Conservation (phyloP, 164 flowering plant genomes). For the Liriodendron chinense region DNA sequence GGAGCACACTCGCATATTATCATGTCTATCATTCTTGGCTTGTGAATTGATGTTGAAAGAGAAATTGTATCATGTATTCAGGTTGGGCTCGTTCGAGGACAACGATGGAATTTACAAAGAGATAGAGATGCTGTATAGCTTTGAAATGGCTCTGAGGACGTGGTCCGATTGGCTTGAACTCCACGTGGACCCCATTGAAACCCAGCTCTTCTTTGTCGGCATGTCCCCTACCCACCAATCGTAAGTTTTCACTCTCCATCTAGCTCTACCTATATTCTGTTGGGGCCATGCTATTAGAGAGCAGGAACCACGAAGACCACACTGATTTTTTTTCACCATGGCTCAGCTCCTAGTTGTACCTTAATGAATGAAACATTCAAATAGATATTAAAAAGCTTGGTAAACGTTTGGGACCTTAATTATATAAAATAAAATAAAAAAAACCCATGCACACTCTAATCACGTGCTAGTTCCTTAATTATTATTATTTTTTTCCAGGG, state of each 20-base stretch:
- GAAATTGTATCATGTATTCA: slow-evolving; percentile 3
- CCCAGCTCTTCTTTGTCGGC: slow-evolving; percentile 55
- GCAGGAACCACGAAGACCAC: no score
- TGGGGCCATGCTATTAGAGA: no score
- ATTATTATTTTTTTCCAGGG: slow-evolving; percentile 33
- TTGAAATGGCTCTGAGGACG: slow-evolving; percentile 65
- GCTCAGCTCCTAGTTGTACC: no score
- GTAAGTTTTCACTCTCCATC: slow-evolving; percentile 9
- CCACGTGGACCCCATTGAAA: slow-evolving; percentile 44
- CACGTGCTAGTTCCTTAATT: background rate
- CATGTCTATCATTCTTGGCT: no score
- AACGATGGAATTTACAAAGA: slow-evolving; percentile 46
- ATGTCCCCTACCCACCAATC: slow-evolving; percentile 61
- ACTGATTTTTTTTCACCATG: no score
- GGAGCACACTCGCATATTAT: no score
- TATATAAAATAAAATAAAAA: background rate
- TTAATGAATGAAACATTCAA: no score
- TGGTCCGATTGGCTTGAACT: slow-evolving; percentile 76
- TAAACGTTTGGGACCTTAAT: background rate
- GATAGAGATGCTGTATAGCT: slow-evolving; percentile 42
- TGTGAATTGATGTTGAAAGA: background rate
- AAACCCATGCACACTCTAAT: background rate
- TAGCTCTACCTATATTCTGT: no score
- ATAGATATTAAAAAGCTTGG: background rate
- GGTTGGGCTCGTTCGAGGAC: slow-evolving; percentile 66